Conservation (phyloP, 352 stramenopile genomes). For the Phytophthora pluvialis region DNA sequence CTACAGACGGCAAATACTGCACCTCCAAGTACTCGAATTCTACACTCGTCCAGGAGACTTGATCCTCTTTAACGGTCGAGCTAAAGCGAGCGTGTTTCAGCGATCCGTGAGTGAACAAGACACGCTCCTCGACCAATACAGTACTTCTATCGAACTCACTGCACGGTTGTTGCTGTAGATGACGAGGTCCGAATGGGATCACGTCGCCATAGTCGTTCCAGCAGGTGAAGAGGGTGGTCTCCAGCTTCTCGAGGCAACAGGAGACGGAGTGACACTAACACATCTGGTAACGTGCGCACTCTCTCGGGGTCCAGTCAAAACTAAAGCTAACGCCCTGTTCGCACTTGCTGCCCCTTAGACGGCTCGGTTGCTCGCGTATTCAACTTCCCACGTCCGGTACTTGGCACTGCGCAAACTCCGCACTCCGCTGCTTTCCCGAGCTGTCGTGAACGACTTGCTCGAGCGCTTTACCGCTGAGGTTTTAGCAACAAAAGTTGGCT, state of each 20-base stretch:
- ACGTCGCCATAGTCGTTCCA: slow-evolving; percentile 61
- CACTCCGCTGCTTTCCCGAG: slow-evolving; percentile 55
- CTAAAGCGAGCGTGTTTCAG: slow-evolving; percentile 52
- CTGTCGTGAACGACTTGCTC: slow-evolving; percentile 56
- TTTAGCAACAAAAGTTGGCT: too few species aligned
- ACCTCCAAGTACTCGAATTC: slow-evolving; percentile 63
- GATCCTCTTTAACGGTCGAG: slow-evolving; percentile 64
- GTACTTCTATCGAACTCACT: not conserved
- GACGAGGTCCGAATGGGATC: slow-evolving; percentile 73
- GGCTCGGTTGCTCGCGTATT: slow-evolving; percentile 35
- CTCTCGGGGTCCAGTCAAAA: not conserved
- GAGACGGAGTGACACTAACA: slow-evolving; percentile 62
- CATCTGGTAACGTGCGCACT: slow-evolving; percentile 43
- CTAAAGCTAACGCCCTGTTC: not conserved
- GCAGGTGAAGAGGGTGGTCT: slow-evolving; percentile 22
- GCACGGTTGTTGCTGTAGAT: slow-evolving; percentile 27
- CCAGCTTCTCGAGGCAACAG: slow-evolving; percentile 66
- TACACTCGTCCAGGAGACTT: slow-evolving; percentile 60
- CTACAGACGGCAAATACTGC: slow-evolving; percentile 52
- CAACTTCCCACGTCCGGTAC: slow-evolving; percentile 52
- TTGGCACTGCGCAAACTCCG: slow-evolving; percentile 54
- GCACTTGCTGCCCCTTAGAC: slow-evolving; percentile 22
- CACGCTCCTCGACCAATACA: not conserved
- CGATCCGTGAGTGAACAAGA: slow-evolving; percentile 42
- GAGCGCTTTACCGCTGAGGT: slow-evolving; percentile 50